Evolutionary conservation across 768 basidiomycete species (phyloP), one percentile per base, ranked within the genome.

Genomic region (Amanita phalloides): DNA sequence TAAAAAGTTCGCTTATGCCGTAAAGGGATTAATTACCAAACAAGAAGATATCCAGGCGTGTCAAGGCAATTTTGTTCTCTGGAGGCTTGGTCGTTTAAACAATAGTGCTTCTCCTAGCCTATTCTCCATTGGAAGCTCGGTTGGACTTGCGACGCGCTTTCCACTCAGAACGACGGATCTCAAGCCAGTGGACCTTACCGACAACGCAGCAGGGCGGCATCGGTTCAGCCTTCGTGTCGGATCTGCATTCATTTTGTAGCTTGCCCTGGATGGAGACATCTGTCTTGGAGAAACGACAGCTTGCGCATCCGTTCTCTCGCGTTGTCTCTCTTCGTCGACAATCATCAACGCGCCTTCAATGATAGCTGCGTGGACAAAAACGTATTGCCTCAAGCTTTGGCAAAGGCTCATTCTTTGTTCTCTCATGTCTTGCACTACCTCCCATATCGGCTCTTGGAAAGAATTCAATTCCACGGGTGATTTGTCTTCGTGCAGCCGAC

Each of bases 381-480:
- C 85, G 61, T 94, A 98, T 68, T 98, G 95, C 53, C 93, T 72
- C 61, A 94, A 68, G 64, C 88, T 95, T 71, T 95, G 94, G 62
- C 94, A 95, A 55, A 96, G 68, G 60, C 90, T 92, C 95, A 98
- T 98, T 49, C 95, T 74, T 68, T 97, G 94, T 65, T 94, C 84
- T 42, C 95, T 77, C 84, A 98, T 91, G 62, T 93, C 90, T 66
- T 94, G 90, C 47, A 97, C 73, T 1, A 96, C 77, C 50, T 81
- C 76, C 63, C 76, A 81, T 37, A 96, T 78, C 3, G 95, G 95
- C 44, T 90, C 85, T 30, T 76, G 73, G 55, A 84, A 81, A 33
- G 73, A 71, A 41, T 79, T 81, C 54, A 90, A 66, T 42, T 72
- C 68, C 14, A 74, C 74, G 3, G 90, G 88, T 10, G 77, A 78